Conservation (phyloP, 306 rosid species). For the Vigna unguiculata region DNA sequence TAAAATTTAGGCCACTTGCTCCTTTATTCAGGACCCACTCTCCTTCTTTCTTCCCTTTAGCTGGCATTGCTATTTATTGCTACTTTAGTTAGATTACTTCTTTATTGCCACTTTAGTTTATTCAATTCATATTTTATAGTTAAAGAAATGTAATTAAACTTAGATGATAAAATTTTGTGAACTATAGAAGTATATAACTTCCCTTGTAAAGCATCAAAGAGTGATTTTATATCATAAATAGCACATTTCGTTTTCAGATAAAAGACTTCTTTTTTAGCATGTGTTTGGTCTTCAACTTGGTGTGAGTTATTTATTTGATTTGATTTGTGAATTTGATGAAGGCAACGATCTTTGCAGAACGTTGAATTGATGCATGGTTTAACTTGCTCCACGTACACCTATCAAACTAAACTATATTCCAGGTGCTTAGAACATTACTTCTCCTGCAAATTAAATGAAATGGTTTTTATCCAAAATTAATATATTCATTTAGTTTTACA, state of each 20-base stretch:
- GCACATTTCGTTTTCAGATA: too few relatives aligned
- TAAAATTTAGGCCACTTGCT: conserved; percentile 27
- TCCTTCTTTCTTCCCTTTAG: not conserved
- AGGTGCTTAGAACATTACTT: not conserved
- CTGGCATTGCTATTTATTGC: conserved; percentile 29
- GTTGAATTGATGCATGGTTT: conserved; percentile 1
- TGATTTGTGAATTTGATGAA: not conserved
- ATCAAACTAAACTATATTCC: not conserved
- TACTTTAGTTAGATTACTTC: not conserved
- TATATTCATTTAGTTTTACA: not conserved
- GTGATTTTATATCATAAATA: too few relatives aligned
- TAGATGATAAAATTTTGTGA: too few relatives aligned
- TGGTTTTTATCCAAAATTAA: not conserved
- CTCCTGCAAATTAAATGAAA: not conserved
- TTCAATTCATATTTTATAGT: too few relatives aligned
- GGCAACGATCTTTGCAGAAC: not conserved
- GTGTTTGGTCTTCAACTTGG: not conserved
- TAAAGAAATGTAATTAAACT: too few relatives aligned
- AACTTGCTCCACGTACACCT: not conserved
- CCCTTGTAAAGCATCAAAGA: too few relatives aligned
- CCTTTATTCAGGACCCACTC: not conserved
- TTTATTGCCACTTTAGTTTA: not conserved
- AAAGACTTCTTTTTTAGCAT: not conserved
- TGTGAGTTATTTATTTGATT: not conserved
- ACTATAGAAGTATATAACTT: too few relatives aligned